Percentiles rank a stretch among this genome's conserved stretches.
Conservation (phyloP, 202 grass and related monocot genomes). For the Panicum hallii region DNA sequence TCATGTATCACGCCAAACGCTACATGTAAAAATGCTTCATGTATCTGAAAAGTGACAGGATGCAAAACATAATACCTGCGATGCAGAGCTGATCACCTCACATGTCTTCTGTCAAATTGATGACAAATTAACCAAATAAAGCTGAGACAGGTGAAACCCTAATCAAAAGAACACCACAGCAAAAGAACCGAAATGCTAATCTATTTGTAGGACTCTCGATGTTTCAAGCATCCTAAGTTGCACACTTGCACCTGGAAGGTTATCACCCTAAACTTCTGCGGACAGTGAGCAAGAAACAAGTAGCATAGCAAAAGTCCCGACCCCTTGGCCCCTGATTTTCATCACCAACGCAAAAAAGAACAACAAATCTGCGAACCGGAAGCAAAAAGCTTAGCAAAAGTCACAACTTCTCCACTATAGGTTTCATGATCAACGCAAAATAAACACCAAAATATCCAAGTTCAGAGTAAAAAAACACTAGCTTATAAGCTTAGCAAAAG, state of each 20-base stretch:
- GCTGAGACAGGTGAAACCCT: neutral
- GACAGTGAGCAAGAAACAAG: neutral
- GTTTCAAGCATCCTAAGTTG: neutral
- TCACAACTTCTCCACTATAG: neutral
- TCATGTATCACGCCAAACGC: too few species aligned
- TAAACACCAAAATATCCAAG: neutral
- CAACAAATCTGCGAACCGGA: neutral
- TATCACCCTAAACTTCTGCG: neutral
- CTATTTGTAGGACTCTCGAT: neutral
- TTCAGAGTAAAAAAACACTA: neutral
- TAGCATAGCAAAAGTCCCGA: neutral
- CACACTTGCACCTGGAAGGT: neutral
- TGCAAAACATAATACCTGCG: neutral
- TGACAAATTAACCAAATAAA: neutral
- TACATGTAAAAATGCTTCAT: neutral
- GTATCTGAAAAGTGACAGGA: neutral
- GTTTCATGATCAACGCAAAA: neutral
- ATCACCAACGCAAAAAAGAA: neutral
- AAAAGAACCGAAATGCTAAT: neutral
- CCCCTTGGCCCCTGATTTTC: neutral
- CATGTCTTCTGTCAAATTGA: neutral
- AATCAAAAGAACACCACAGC: neutral
- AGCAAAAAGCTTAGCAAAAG: neutral
- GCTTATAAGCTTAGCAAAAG: neutral
- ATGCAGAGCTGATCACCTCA: neutral